Evolutionary conservation across 1,284 basidiomycete genomes (phyloP), one percentile per base, ranked within the genome.

Genomic region (Ustilago shanxiensis): DNA sequence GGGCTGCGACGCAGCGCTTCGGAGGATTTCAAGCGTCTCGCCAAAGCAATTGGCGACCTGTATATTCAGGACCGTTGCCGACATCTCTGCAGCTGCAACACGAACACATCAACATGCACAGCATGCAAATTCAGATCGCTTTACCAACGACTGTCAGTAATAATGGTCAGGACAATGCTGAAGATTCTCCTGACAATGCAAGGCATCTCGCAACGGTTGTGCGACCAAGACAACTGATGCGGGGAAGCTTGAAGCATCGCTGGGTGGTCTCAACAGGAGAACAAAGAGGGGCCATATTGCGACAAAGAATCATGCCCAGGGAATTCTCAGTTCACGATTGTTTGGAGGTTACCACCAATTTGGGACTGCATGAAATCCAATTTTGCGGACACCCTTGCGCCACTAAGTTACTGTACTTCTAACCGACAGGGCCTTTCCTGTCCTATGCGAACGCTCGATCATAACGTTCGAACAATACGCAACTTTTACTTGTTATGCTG

Each of bases 351-450:
- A 24, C 50, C 50, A 52, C 50, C 50, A 20, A 52, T 28, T 31
- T 35, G 31, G 29, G 50, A 11, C 29, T 20, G 50, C 50, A 52
- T 35, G 50, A 52, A 50, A 49, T 49, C 47, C 47, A 49, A 49
- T 28, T 28, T 14, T 44, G 41, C 41, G 41, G 41, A n/a, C 20
- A n/a, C 41, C 41, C 20, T 49, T 49, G 47, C 47, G 47, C 47
- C 47, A 49, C 47, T 26, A 13, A 26, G n/a, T 49, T 24, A 20
- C 20, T 26, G 14, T 16, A 39, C 14, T 14, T 16, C 37, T 39
- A 39, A 39, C 14, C 37, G 14, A 39, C 37, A 1, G 18, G 7
- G 14, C 37, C 14, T 44, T n/a, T n/a, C 16, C 9, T 44, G 20
- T 20, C 20, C 35, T 20, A 7, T 6, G 41, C 41, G n/a, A 20